Percentiles rank a stretch among this genome's conserved stretches.
Evolutionary conservation across 2,329 filamentous ascomycete genomes (phyloP).

Genomic region (Westerdykella sp.): DNA sequence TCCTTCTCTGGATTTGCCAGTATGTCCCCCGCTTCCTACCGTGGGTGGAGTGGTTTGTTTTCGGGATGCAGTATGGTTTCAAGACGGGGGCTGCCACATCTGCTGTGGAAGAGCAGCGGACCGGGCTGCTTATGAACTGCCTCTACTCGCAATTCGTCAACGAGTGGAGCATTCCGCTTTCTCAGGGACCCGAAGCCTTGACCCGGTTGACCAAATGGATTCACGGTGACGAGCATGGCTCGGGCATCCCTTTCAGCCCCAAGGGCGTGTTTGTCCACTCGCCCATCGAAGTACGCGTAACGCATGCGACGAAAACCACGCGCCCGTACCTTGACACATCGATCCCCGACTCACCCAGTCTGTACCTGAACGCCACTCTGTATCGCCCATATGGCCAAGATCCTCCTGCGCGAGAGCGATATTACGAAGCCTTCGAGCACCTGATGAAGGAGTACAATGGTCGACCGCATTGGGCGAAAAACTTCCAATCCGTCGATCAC

Average conservation of each 20-base stretch:
- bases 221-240: conserved; percentile 62
- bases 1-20: conserved; percentile 74
- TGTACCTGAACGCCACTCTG: conserved; percentile 86
- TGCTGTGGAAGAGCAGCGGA: conserved; percentile 73
- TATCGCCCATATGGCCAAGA: conserved; percentile 76
- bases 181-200: conserved; percentile 81
- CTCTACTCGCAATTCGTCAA: conserved; percentile 98
- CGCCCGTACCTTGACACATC: conserved; percentile 70
- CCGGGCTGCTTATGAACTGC: conserved; percentile 90
- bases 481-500: conserved; percentile 59
- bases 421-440: conserved; percentile 87
- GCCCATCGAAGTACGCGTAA: conserved; percentile 86
- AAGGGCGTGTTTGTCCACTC: conserved; percentile 76
- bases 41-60: conserved; percentile 92
- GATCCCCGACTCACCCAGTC: conserved; percentile 59
- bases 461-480: conserved; percentile 88
- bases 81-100: conserved; percentile 58
- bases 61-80: conserved; percentile 97
- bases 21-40: conserved; percentile 74
- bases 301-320: conserved; percentile 56
- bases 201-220: conserved; percentile 81
- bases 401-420: conserved; percentile 67
- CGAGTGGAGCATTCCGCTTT: conserved; percentile 89
- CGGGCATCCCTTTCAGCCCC: conserved; percentile 73
- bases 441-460: conserved; percentile 81